Conservation (phyloP, 129 eudicot genomes). For the Lactuca saligna region DNA sequence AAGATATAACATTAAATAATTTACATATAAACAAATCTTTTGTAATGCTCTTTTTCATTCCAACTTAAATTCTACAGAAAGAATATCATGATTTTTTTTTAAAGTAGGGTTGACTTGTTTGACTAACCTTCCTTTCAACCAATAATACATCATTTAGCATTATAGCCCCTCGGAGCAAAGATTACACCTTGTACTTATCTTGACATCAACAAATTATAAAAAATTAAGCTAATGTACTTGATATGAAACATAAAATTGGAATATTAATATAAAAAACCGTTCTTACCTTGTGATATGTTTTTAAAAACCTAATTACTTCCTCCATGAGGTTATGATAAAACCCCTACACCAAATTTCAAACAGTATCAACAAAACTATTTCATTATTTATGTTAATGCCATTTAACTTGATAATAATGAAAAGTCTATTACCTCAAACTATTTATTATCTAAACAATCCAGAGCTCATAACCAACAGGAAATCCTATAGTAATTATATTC, state of each 20-base stretch:
- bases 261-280: not conserved
- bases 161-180: constrained; percentile 85
- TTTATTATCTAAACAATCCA: constrained; percentile 87
- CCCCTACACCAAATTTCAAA: constrained; percentile 56
- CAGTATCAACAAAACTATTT: constrained; percentile 1
- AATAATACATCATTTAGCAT: constrained; percentile 69
- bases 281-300: constrained; percentile 89
- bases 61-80: too few species aligned
- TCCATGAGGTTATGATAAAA: constrained; percentile 96
- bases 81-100: not conserved
- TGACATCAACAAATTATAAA: constrained; percentile 35
- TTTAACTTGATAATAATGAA: not conserved
- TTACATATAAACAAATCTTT: too few species aligned
- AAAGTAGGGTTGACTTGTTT: constrained; percentile 11
- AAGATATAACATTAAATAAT: too few species aligned
- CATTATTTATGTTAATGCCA: not conserved
- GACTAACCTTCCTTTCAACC: constrained; percentile 91
- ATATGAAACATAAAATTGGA: not conserved
- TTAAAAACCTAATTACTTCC: constrained; percentile 88
- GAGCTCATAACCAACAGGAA: constrained; percentile 99
- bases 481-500: constrained; percentile 96
- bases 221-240: not conserved
- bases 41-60: too few species aligned
- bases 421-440: constrained; percentile 51
- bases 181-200: constrained; percentile 93